Base-by-base conservation (phyloP, 768 basidiomycete genomes). In the Podaxis rugospora region DNA sequence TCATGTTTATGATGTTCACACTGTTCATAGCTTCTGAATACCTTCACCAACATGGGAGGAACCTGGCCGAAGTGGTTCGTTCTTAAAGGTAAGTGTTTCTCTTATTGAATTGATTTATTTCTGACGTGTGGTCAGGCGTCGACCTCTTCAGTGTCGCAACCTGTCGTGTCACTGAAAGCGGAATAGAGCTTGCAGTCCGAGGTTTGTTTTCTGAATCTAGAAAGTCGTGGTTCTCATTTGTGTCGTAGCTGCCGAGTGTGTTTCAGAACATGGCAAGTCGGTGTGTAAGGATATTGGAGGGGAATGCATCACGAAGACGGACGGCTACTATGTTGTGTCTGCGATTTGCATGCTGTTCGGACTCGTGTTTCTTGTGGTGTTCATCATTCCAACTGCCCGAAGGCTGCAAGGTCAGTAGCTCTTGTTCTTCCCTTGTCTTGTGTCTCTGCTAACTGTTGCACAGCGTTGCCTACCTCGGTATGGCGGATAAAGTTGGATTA, bases 61-160 rank as follows among this genome's bases (percentile, higher is more conserved):
- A 99, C 97, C 3, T 98, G 97, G 96, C 97, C 97, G 5, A 88
- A 90, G 66, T 97, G 87, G 76, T 95, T 98, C 67, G 88, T 99
- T 42, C 80, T 99, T n/a, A 93, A 94, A 77, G 94, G 92, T 83
- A 60, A 25, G 66, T 57, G 7, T 27, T 25, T 5, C 21, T 5
- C 16, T 57, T 1, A 35, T 57, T 27, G 32, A 35, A 25, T 65
- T 69, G 61, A 67, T 36, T 66, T 42, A 1, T 60, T 37, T 10
- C 47, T 49, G 21, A 49, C 18, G 3, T 25, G 11, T 23, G 21
- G 18, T 49, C 62, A 90, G 91, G 91, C 10, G 93, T 98, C 63
- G 97, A 99, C 73, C 73, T 84, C 36, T 91, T 98, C 68, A 93
- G 85, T 51, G 82, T 87, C 37, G 94, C 95, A 4, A 90, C 85